These are phyloP conservation scores for Phaffomyces opuntiae DNA, from an alignment of 805 yeast genomes.

Conservation along the genomic window DNA sequence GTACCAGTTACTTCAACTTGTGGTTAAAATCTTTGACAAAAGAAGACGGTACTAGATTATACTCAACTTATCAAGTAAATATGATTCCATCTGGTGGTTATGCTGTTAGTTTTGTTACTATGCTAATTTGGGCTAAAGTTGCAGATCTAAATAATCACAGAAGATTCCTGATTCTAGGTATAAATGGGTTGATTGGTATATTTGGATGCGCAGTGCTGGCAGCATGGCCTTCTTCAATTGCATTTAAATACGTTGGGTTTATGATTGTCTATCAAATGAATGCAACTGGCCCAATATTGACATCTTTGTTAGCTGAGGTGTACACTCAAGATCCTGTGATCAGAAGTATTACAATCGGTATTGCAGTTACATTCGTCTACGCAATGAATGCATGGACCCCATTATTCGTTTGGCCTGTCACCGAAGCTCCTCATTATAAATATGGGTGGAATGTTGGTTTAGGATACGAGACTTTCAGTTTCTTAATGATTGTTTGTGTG, in stretches of 20 bases:
- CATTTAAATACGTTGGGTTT: conserved; percentile 2
- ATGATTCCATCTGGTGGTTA: conserved; percentile 10
- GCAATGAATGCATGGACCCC: conserved; percentile 36
- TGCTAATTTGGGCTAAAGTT: conserved; percentile 6
- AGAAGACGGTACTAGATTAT: conserved; percentile 29
- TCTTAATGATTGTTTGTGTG: not conserved
- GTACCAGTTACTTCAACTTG: conserved; percentile 38
- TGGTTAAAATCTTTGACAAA: conserved; percentile 33
- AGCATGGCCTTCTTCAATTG: conserved; percentile 1
- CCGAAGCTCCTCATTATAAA: conserved; percentile 33
- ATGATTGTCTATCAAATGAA: conserved; percentile 2
- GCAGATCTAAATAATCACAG: conserved; percentile 3
- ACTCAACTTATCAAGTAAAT: conserved; percentile 4
- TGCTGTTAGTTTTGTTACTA: conserved; percentile 4
- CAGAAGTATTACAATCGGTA: conserved; percentile 32
- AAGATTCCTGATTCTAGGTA: conserved; percentile 1
- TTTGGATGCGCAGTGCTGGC: conserved; percentile 2
- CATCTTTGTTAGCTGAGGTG: conserved; percentile 1
- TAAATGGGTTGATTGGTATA: conserved; percentile 1
- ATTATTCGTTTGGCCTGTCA: conserved; percentile 34
- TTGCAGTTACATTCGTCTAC: conserved; percentile 34
- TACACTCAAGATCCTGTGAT: conserved; percentile 27
- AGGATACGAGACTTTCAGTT: conserved; percentile 1
- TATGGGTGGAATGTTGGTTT: conserved; percentile 27
- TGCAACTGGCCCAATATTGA: conserved; percentile 2